These are phyloP conservation scores for Mycena kentingensis DNA, from an alignment of 768 basidiomycete species.

Conservation along the genomic window DNA sequence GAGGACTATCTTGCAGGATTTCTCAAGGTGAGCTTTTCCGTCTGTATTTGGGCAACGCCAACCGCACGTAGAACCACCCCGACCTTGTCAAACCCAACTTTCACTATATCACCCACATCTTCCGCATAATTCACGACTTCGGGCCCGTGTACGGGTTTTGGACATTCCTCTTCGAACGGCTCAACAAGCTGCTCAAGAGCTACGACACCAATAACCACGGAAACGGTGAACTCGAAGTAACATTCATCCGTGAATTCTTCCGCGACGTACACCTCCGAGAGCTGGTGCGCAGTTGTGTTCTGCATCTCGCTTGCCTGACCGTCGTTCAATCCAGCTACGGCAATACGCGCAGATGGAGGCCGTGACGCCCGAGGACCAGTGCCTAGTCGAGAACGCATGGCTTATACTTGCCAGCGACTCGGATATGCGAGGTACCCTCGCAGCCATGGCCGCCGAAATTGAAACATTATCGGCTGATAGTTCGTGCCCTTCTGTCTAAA, in stretches of 20 bases:
- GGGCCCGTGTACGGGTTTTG: conserved; percentile 36
- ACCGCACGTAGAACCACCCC: conserved; percentile 1
- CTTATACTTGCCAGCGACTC: conserved; percentile 1
- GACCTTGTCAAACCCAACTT: conserved; percentile 17
- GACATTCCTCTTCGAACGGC: conserved; percentile 33
- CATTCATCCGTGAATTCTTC: conserved; percentile 28
- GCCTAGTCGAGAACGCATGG: not conserved
- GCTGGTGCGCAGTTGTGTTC: conserved; percentile 16
- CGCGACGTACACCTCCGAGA: conserved; percentile 10
- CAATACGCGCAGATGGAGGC: not conserved
- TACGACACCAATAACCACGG: conserved; percentile 28
- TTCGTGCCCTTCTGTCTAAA: not conserved
- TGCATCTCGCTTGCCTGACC: not conserved
- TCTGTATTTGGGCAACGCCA: not conserved
- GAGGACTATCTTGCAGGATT: conserved; percentile 13
- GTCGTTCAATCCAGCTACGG: not conserved
- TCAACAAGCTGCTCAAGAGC: conserved; percentile 34
- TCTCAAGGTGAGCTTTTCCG: conserved; percentile 14
- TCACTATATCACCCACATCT: no score
- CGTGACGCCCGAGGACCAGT: conserved; percentile 1
- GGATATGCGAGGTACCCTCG: not conserved
- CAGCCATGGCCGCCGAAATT: conserved; percentile 1
- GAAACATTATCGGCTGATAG: not conserved
- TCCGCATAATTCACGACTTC: no score
- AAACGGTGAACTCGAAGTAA: conserved; percentile 30